Evolutionary conservation across 495 filamentous ascomycete species (phyloP), one percentile per base, ranked within the genome.

Genomic region (Podospora pseudopauciseta): DNA sequence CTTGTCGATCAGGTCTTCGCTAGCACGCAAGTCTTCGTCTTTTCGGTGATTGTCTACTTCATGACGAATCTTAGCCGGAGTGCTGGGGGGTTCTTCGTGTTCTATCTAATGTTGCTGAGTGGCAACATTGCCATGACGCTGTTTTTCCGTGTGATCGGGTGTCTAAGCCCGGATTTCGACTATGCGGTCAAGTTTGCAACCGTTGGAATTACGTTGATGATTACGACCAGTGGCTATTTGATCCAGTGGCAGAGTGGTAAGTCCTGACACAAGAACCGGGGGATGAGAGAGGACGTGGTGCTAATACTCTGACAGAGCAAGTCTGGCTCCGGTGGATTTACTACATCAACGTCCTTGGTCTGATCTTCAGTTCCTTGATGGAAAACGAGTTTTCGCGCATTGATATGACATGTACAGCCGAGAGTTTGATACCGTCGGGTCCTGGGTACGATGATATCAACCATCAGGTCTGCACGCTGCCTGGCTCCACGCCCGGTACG

Each of bases 281-380:
- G 20, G 16, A 32, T 39, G n/a, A 26, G n/a, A 1, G 49, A 18
- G 18, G 20, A 20, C 3, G 2, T 19, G 1, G 30, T 27, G 56
- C 69, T 71, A 19, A 71, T 44, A 15, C 28, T 57, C 9, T 28
- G 6, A 34, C 54, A 67, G 81, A 89, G 60, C 87, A 92, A 66
- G 87, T 88, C 6, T 93, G 91, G 91, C 77, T 92, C 26, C 78
- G 88, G 20, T 94, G 91, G 91, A 89, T 94, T 56, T 93, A 91
- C 79, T 94, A 87, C 76, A 84, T 94, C 74, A 94, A 93, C 66
- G 86, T 90, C 0, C 83, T 94, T 5, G 91, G 91, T 49, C 83
- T 93, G 3, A 85, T 88, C 0, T 94, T 95, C 76, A 83, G 87
- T 6, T 80, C 86, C 0, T 70, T 96, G 76, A 94, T 95, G 91